Evolutionary conservation across 768 basidiomycete species (phyloP), one percentile per base, ranked within the genome.

Genomic region (Hypsizygus marmoreus): DNA sequence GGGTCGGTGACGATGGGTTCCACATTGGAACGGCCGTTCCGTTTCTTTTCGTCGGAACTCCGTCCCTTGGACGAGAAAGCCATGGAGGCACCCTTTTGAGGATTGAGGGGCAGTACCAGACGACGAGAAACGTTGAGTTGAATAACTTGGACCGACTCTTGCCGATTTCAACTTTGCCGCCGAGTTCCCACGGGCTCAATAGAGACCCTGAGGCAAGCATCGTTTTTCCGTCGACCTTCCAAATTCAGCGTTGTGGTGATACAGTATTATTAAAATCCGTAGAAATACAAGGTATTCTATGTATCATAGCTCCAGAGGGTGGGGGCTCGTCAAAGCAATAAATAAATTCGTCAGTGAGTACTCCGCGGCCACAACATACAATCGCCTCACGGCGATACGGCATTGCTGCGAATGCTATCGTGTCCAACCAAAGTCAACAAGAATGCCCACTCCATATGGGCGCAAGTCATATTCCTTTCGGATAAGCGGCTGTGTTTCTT

Each of bases 391-490:
- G n/a, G n/a, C n/a, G n/a, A n/a, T n/a, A n/a, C n/a, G 20, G 14
- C 14, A 23, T 40, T 38, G 29, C 42, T 26, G 38, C 22, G 26
- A 22, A 26, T 47, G n/a, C n/a, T 48, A 61, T 51, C 58, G 51
- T 44, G 76, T 74, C 88, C 87, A 90, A 37, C 83, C 73, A 60
- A 91, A 81, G 61, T 93, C 91, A 32, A 93, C 46, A 29, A 90
- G 69, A 46, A 91, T 67, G 32, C 80, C 81, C 33, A 93, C 68
- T 7, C 90, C 90, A 64, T 85, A 82, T 9, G 76, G 75, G 20
- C 83, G 79, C 49, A 93, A 63, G 60, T 92, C 89, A 55, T 88
- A 83, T 59, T 87, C 81, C 54, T 70, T 65, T 31, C 77, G 70
- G 36, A 69, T 51, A 36, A 70, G 49, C 3, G 67, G 62, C 7